Percentiles rank a stretch among this genome's conserved stretches.
Evolutionary conservation across 1,284 basidiomycete genomes (phyloP).

Genomic region (Caloboletus inedulis): DNA sequence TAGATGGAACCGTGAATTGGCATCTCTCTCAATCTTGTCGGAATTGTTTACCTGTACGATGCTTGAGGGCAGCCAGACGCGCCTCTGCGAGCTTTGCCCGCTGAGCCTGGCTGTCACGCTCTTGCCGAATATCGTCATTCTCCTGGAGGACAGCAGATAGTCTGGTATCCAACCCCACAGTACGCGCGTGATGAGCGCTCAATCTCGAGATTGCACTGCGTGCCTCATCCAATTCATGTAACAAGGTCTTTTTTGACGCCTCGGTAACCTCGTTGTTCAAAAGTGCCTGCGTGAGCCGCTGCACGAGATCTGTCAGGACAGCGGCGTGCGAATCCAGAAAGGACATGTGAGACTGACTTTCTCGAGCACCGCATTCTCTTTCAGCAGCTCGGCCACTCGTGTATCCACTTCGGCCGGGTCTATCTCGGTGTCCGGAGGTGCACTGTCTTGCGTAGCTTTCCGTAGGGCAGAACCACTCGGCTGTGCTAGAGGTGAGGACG

Average conservation of each 20-base stretch:
- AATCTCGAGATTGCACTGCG: constrained; percentile 66
- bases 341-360: constrained; percentile 47
- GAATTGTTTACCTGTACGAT: constrained; percentile 52
- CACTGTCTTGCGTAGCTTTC: constrained; percentile 15
- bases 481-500: constrained; percentile 20
- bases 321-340: background rate
- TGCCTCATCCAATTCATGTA: constrained; percentile 79
- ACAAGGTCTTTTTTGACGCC: constrained; percentile 68
- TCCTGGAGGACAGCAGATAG: constrained; percentile 64
- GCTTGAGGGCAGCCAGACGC: constrained; percentile 59
- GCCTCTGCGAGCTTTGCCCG: constrained; percentile 70
- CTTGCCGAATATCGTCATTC: constrained; percentile 83
- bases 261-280: constrained; percentile 83
- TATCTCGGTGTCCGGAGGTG: constrained; percentile 12
- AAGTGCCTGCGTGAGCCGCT: constrained; percentile 80
- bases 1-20: constrained; percentile 30
- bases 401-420: constrained; percentile 27
- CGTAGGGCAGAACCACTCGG: constrained; percentile 11
- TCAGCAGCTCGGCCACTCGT: constrained; percentile 44
- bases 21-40: background rate
- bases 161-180: constrained; percentile 66
- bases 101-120: constrained; percentile 72
- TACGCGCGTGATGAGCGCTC: constrained; percentile 64
- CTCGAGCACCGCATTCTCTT: constrained; percentile 62
- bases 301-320: constrained; percentile 12